These are phyloP conservation scores for Helianthus annuus DNA, from an alignment of 129 eudicot species.

Conservation along the genomic window DNA sequence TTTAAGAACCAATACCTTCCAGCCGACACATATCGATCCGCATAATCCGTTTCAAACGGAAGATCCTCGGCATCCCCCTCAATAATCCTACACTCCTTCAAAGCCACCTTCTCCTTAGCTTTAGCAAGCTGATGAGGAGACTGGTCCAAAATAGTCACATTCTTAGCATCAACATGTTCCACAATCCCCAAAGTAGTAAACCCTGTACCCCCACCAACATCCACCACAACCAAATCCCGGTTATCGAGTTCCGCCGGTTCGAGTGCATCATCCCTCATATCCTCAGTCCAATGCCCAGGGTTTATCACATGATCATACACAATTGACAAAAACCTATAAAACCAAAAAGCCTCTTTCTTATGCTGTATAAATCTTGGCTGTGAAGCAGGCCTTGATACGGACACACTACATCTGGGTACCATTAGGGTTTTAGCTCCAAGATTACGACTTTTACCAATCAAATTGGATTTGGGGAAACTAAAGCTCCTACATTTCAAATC, in stretches of 20 bases:
- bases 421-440: conserved; percentile 30
- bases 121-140: conserved; percentile 93
- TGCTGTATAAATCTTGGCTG: conserved; percentile 86
- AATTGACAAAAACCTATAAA: conserved; percentile 74
- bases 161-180: conserved; percentile 73
- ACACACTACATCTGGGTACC: conserved; percentile 54
- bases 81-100: conserved; percentile 78
- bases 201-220: conserved; percentile 91
- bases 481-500: conserved; percentile 35
- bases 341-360: conserved; percentile 89
- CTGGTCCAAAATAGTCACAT: conserved; percentile 85
- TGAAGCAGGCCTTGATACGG: conserved; percentile 70
- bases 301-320: conserved; percentile 84
- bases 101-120: conserved; percentile 59
- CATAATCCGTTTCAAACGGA: conserved; percentile 70
- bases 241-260: conserved; percentile 68
- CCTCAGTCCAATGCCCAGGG: conserved; percentile 94
- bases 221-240: conserved; percentile 60
- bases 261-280: conserved; percentile 79
- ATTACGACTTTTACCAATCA: too few relatives aligned
- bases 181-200: conserved; percentile 85
- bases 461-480: conserved; percentile 29
- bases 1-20: conserved; percentile 64
- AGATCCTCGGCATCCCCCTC: conserved; percentile 93
- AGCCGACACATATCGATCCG: conserved; percentile 90